phyloP scores from a whole-genome alignment of 768 basidiomycete genomes.

The Boletus rubropictus region DNA sequence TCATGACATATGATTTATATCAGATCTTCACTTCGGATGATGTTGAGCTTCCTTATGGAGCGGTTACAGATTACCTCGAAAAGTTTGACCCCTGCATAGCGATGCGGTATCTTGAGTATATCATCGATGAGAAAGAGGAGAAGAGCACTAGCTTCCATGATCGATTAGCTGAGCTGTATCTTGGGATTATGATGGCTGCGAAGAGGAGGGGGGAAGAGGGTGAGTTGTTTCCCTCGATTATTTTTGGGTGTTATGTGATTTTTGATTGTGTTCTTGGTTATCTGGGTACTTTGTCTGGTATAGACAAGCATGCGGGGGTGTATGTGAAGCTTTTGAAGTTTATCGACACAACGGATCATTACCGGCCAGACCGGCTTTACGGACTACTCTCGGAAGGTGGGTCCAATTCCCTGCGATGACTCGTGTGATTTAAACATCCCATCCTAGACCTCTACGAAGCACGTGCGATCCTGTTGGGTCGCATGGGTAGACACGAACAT shows the following conservation, averaged over 20 bases:
- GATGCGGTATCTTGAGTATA: conserved; percentile 76
- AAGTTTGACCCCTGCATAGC: conserved; percentile 63
- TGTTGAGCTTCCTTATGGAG: conserved; percentile 75
- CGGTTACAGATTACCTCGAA: conserved; percentile 76
- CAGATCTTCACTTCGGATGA: conserved; percentile 97
- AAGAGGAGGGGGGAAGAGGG: conserved; percentile 57
- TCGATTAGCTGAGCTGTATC: conserved; percentile 81
- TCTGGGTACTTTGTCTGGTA: neutral
- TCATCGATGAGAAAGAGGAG: conserved; percentile 73
- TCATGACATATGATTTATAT: neutral
- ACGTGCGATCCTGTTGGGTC: conserved; percentile 84
- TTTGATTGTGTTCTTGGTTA: neutral
- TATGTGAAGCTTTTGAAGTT: conserved; percentile 75
- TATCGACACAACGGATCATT: conserved; percentile 62
- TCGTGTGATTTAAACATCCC: neutral
- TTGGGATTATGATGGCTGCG: conserved; percentile 56
- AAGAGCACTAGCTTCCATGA: conserved; percentile 71
- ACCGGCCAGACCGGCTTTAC: conserved; percentile 75
- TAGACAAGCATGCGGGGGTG: conserved; percentile 45
- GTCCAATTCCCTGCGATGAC: conserved; percentile 7
- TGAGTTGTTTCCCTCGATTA: conserved; percentile 26
- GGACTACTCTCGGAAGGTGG: conserved; percentile 78
- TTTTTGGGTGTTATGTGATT: neutral
- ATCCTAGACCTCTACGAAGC: conserved; percentile 78
- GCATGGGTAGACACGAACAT: conserved; percentile 85